Evolutionary conservation across 2,329 filamentous ascomycete genomes (phyloP).

Genomic region (Juglanconis juglandina): DNA sequence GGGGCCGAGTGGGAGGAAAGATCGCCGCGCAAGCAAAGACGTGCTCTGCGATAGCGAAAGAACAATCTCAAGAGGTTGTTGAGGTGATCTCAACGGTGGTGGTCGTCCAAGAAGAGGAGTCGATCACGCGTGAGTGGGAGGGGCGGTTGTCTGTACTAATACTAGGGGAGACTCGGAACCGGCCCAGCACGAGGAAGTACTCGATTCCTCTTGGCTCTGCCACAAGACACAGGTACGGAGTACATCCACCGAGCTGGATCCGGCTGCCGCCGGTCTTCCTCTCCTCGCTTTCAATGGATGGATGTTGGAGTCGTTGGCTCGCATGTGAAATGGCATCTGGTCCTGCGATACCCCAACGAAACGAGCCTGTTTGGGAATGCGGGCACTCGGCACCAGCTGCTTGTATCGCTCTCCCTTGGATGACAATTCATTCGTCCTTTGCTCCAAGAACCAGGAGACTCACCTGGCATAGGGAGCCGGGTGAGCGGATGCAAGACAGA

Average conservation of each 20-base stretch:
- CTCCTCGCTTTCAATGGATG: not conserved
- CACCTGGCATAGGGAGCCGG: not conserved
- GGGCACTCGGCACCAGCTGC: not conserved
- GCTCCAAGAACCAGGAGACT: not conserved
- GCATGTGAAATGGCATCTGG: not conserved
- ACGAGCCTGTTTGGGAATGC: not conserved
- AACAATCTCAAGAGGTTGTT: not conserved
- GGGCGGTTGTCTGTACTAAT: slow-evolving; percentile 5
- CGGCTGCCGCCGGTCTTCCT: not conserved
- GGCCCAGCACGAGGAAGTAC: not conserved
- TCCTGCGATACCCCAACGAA: not conserved
- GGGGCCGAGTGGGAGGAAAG: not conserved
- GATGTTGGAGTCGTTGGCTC: not conserved
- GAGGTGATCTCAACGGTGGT: not conserved
- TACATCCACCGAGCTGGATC: not conserved
- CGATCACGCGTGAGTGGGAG: slow-evolving; percentile 7
- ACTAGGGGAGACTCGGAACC: not conserved
- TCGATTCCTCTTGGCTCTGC: not conserved
- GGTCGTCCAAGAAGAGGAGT: not conserved
- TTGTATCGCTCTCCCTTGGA: not conserved
- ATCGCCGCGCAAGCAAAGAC: not conserved
- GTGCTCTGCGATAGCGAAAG: not conserved
- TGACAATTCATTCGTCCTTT: not conserved
- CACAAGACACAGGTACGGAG: not conserved
- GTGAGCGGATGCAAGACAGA: not conserved